Percentiles rank a stretch among this genome's conserved stretches.
These are phyloP conservation scores for Daphne laureola DNA, from an alignment of 441 rosid genomes.

Conservation along the genomic window DNA sequence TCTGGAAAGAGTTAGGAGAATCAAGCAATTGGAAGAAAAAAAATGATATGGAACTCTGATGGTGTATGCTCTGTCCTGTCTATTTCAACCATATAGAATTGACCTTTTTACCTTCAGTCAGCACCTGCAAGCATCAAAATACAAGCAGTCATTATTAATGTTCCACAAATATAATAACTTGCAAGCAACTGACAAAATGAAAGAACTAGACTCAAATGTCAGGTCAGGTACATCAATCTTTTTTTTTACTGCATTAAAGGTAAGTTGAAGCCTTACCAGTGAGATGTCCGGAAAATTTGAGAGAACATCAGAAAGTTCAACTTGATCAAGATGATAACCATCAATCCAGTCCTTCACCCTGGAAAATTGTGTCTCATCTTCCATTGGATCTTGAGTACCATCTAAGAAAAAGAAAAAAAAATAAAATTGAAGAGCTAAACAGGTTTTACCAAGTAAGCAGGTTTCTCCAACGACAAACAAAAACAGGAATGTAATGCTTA, in stretches of 20 bases:
- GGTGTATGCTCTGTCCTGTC: conserved; percentile 1
- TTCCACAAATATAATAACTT: conserved; percentile 2
- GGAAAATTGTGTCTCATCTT: conserved; percentile 67
- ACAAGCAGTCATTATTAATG: conserved; percentile 7
- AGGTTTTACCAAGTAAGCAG: neutral
- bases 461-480: neutral
- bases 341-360: conserved; percentile 82
- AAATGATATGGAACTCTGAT: conserved; percentile 11
- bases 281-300: conserved; percentile 81
- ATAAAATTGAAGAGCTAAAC: neutral
- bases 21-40: conserved; percentile 7
- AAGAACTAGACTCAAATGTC: neutral
- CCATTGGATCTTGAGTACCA: conserved; percentile 76
- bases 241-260: neutral
- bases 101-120: conserved; percentile 57
- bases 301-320: conserved; percentile 67
- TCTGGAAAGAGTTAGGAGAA: conserved; percentile 30
- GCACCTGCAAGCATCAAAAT: conserved; percentile 46
- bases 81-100: conserved; percentile 11
- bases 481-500: conserved; percentile 1
- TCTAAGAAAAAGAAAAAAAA: conserved; percentile 33
- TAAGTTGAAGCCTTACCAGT: conserved; percentile 31
- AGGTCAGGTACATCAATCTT: neutral
- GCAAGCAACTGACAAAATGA: conserved; percentile 8
- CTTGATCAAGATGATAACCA: conserved; percentile 36